Evolutionary conservation across 2,329 filamentous ascomycete genomes (phyloP).

Genomic region (Colletotrichum theobromicola): DNA sequence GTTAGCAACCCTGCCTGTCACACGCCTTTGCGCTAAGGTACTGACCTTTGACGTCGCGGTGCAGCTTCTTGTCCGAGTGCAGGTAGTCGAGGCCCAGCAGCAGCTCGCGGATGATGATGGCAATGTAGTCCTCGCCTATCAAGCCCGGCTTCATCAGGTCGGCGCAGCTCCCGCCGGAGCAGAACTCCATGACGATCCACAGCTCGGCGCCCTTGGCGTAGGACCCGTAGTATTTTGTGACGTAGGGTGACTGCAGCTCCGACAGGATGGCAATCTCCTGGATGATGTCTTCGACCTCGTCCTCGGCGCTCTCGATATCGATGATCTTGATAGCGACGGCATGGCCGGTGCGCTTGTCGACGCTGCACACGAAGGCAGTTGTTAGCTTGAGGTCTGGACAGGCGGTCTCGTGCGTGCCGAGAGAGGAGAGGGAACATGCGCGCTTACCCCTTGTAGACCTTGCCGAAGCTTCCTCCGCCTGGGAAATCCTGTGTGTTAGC

Average conservation of each 20-base stretch:
- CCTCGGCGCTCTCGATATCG: conserved; percentile 97
- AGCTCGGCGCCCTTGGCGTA: conserved; percentile 95
- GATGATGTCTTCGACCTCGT: conserved; percentile 99
- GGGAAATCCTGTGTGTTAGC: conserved; percentile 20
- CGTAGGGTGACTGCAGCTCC: conserved; percentile 92
- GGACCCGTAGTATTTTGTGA: conserved; percentile 97
- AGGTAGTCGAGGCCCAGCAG: conserved; percentile 91
- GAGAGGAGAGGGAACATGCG: neutral
- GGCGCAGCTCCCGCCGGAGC: conserved; percentile 93
- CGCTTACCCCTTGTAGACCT: conserved; percentile 92
- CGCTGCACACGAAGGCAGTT: conserved; percentile 52
- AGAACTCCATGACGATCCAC: conserved; percentile 99
- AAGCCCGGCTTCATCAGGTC: conserved; percentile 93
- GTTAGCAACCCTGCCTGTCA: neutral
- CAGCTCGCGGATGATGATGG: conserved; percentile 90
- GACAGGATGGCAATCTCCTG: conserved; percentile 98
- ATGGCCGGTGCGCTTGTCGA: conserved; percentile 91
- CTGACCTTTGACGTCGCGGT: conserved; percentile 92
- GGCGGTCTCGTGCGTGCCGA: neutral
- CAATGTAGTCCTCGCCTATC: conserved; percentile 94
- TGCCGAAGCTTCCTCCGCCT: conserved; percentile 98
- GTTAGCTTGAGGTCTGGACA: neutral
- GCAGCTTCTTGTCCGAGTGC: conserved; percentile 93
- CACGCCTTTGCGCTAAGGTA: neutral
- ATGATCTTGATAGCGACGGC: conserved; percentile 98